Evolutionary conservation across 1,284 basidiomycete species (phyloP), one percentile per base, ranked within the genome.

Genomic region (Cystobasidiaceae sp.): DNA sequence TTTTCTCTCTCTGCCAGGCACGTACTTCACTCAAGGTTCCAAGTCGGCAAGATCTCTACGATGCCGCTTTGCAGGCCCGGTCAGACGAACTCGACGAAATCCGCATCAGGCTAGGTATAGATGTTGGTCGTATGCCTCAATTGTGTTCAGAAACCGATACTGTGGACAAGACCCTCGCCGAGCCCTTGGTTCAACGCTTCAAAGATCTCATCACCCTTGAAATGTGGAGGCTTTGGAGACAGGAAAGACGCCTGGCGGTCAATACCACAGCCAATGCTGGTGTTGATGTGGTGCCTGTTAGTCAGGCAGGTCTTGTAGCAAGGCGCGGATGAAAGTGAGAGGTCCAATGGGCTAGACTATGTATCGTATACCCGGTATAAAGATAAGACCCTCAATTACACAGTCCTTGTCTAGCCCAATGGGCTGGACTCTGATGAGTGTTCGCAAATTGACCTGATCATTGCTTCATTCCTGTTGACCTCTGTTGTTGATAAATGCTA

Each of bases 221-320:
- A 30, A 46, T 51, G 34, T 25, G 34, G 17, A 39, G 28, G 33
- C 28, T 52, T 11, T 41, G 46, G 33, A 17, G 32, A n/a, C n/a
- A 39, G 32, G 52, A 30, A 17, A 39, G 52, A 41, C 32, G 41
- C 33, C 34, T 43, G n/a, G 52, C 52, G 25, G 13, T 43, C 3
- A 25, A 41, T 8, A 55, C 52, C n/a, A 7, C 41, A 6, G 52
- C 52, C 1, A 55, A 43, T 15, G 34, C 21, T 7, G 52, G 52
- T 39, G 52, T 55, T 23, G 52, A 55, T 23, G 41, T 55, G 5
- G 52, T 55, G n/a, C 52, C 34, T 13, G 52, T 55, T 27, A 37
- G 34, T 23, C 33, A 41, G 23, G 15, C 52, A 21, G 52, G n/a
- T n/a, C n/a, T n/a, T n/a, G n/a, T n/a, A n/a, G n/a, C n/a, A n/a